These are phyloP conservation scores for Venustampulla echinocandica DNA, from an alignment of 495 filamentous ascomycete genomes.

Conservation along the genomic window DNA sequence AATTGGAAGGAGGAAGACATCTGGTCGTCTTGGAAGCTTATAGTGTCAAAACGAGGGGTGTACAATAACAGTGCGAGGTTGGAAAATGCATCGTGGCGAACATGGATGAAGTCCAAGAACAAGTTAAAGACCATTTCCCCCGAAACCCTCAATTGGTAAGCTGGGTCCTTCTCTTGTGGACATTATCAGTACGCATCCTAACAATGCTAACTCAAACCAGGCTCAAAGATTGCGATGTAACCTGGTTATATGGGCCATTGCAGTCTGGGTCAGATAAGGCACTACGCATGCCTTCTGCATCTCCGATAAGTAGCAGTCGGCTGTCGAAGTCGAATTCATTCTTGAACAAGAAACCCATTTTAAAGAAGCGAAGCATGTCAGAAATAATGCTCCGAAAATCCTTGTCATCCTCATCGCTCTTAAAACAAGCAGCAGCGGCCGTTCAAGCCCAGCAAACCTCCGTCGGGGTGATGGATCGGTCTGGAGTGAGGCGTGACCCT, in stretches of 20 bases:
- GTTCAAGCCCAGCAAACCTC: conserved; percentile 80
- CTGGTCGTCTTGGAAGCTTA: conserved; percentile 93
- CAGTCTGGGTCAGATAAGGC: conserved; percentile 51
- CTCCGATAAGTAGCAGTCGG: conserved; percentile 44
- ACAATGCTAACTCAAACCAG: too few relatives aligned
- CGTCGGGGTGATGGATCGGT: conserved; percentile 34
- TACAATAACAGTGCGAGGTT: conserved; percentile 75
- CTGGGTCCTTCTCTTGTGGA: background rate
- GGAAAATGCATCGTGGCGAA: conserved; percentile 96
- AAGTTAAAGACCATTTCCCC: conserved; percentile 62
- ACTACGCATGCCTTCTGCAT: conserved; percentile 38
- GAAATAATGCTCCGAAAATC: conserved; percentile 92
- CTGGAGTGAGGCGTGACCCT: conserved; percentile 12
- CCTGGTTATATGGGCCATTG: conserved; percentile 93
- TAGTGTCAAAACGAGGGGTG: conserved; percentile 64
- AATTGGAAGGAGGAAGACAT: conserved; percentile 96
- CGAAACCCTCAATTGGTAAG: conserved; percentile 24
- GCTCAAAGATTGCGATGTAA: conserved; percentile 97
- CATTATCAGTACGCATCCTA: too few relatives aligned
- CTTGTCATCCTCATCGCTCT: conserved; percentile 83
- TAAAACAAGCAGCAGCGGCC: conserved; percentile 89
- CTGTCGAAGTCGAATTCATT: conserved; percentile 79
- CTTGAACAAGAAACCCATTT: conserved; percentile 74
- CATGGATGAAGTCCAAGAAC: conserved; percentile 88
- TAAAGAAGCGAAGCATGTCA: conserved; percentile 94